Evolutionary conservation across 2,329 filamentous ascomycete genomes (phyloP).

Genomic region (Dactylellina sp.): DNA sequence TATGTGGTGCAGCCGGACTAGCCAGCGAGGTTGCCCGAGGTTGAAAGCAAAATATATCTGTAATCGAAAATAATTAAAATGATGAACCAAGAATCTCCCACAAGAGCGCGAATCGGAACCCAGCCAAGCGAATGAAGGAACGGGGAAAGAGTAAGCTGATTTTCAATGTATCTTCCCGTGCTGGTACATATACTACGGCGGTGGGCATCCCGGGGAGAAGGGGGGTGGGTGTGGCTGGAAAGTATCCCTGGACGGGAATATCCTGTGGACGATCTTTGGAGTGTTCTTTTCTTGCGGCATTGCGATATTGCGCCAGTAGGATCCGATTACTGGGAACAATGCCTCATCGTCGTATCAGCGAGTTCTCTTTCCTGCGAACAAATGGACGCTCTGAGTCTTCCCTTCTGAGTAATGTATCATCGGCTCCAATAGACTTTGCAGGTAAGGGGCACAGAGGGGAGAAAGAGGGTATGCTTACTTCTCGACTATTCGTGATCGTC

Average conservation of each 20-base stretch:
- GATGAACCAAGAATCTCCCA: slow-evolving; percentile 1
- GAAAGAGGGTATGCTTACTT: slow-evolving; percentile 21
- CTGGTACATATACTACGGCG: slow-evolving; percentile 34
- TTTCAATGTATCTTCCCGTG: slow-evolving; percentile 41
- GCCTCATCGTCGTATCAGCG: slow-evolving; percentile 40
- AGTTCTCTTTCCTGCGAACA: slow-evolving; percentile 22
- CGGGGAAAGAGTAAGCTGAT: slow-evolving; percentile 34
- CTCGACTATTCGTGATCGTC: slow-evolving; percentile 30
- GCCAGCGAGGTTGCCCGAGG: too few species aligned
- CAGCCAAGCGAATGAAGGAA: slow-evolving; percentile 31
- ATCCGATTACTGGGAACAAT: slow-evolving; percentile 38
- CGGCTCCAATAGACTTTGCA: too few species aligned
- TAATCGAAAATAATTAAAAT: neutral
- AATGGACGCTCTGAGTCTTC: slow-evolving; percentile 26
- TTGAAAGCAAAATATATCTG: neutral
- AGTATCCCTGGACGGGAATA: neutral
- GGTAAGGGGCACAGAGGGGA: slow-evolving; percentile 7
- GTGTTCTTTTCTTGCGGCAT: too few species aligned
- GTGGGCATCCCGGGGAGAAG: slow-evolving; percentile 2
- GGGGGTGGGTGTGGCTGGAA: neutral
- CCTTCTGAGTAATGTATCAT: slow-evolving; percentile 33
- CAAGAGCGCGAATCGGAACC: slow-evolving; percentile 49
- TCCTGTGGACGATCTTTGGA: neutral
- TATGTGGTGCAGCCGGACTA: slow-evolving; percentile 4
- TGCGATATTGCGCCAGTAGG: slow-evolving; percentile 30